These are phyloP conservation scores for Penicillium sp. DNA, from an alignment of 2,329 filamentous ascomycete genomes.

Conservation along the genomic window DNA sequence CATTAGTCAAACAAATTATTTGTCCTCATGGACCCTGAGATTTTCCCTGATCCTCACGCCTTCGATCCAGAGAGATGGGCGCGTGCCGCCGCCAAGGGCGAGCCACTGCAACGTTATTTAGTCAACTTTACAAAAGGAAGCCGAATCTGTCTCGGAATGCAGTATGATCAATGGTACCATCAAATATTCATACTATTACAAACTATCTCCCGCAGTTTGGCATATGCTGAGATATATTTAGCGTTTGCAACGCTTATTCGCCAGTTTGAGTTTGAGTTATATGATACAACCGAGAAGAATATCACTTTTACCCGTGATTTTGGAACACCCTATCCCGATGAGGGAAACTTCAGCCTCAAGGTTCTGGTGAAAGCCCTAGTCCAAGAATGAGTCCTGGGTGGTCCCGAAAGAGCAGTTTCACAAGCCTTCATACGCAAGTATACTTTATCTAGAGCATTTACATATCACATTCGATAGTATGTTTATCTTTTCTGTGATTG, in stretches of 20 bases:
- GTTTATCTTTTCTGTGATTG: too few species aligned
- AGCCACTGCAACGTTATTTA: conserved; percentile 22
- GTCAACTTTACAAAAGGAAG: conserved; percentile 28
- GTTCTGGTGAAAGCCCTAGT: background rate
- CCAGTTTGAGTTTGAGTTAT: conserved; percentile 15
- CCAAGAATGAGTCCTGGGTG: background rate
- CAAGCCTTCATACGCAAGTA: background rate
- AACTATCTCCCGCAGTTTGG: conserved; percentile 8
- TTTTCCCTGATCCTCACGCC: conserved; percentile 24
- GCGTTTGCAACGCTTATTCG: conserved; percentile 12
- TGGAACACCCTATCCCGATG: conserved; percentile 12
- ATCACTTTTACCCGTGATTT: conserved; percentile 18
- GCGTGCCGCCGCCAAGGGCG: conserved; percentile 13
- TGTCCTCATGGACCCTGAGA: conserved; percentile 20
- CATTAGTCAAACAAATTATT: conserved; percentile 21
- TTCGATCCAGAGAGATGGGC: conserved; percentile 31
- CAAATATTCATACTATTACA: background rate
- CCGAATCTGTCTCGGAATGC: conserved; percentile 25
- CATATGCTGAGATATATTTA: conserved; percentile 18
- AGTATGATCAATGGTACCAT: conserved; percentile 14
- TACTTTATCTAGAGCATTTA: background rate
- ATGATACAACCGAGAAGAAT: conserved; percentile 10
- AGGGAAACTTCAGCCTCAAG: conserved; percentile 5
- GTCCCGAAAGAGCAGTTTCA: background rate
- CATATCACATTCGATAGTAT: background rate